These are phyloP conservation scores for Ephemerocybe angulata DNA, from an alignment of 768 basidiomycete species.

Conservation along the genomic window DNA sequence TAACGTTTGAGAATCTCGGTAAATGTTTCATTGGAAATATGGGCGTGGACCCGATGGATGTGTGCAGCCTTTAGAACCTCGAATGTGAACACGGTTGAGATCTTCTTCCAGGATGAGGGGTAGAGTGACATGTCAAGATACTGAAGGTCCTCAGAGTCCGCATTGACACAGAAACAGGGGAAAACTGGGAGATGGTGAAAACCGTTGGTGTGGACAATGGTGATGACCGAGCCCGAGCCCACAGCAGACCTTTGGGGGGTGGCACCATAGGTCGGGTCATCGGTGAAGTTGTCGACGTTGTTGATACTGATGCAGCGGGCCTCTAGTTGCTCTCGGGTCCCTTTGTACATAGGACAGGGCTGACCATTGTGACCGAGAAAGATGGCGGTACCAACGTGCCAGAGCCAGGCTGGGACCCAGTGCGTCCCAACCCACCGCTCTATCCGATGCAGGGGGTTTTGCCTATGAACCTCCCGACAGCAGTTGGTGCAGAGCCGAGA, in stretches of 20 bases:
- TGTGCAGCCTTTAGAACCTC: not conserved
- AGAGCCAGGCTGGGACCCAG: slow-evolving; percentile 13
- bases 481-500: not conserved
- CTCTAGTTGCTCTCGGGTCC: not conserved
- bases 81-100: not conserved
- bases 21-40: not conserved
- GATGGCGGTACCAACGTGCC: slow-evolving; percentile 17
- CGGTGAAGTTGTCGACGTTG: not conserved
- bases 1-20: not conserved
- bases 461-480: not conserved
- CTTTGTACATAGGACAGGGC: slow-evolving; percentile 12
- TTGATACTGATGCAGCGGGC: not conserved
- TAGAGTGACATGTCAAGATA: slow-evolving; percentile 12
- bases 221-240: not conserved
- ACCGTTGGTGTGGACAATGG: slow-evolving; percentile 16
- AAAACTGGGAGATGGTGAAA: slow-evolving; percentile 13
- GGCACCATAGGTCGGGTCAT: not conserved
- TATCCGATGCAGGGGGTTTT: slow-evolving; percentile 16
- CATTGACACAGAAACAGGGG: slow-evolving; percentile 6
- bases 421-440: slow-evolving; percentile 18
- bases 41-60: not conserved
- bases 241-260: not conserved
- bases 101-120: not conserved
- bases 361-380: slow-evolving; percentile 20
- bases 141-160: not conserved